Percentiles rank a stretch among this genome's conserved stretches.
These are phyloP conservation scores for Aureobasidium sp. DNA, from an alignment of 2,329 filamentous ascomycete genomes.

Conservation along the genomic window DNA sequence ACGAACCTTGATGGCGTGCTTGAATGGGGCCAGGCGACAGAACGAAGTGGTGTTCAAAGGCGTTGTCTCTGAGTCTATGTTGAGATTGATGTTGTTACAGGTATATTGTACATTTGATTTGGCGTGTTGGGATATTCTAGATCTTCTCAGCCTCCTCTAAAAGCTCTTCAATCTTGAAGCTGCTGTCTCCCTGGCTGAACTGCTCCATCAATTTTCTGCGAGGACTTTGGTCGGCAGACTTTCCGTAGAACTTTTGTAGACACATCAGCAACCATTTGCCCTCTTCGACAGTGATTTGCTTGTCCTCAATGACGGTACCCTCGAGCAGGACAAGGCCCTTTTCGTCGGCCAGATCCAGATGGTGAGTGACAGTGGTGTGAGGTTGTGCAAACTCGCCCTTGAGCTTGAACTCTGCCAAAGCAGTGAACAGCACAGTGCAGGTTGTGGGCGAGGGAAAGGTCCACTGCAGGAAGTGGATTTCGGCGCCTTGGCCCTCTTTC, in stretches of 20 bases:
- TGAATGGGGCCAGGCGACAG: background rate
- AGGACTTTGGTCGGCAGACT: slow-evolving; percentile 50
- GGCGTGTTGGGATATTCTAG: background rate
- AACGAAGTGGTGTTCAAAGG: no score
- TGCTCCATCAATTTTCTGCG: slow-evolving; percentile 68
- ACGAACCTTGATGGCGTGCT: slow-evolving; percentile 6
- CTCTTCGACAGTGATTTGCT: slow-evolving; percentile 70
- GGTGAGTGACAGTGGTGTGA: slow-evolving; percentile 90
- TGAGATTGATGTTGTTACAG: background rate
- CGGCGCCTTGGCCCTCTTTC: slow-evolving; percentile 60
- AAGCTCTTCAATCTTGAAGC: slow-evolving; percentile 77
- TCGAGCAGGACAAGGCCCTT: slow-evolving; percentile 82
- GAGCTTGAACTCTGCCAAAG: slow-evolving; percentile 86
- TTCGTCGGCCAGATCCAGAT: slow-evolving; percentile 67
- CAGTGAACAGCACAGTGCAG: slow-evolving; percentile 73
- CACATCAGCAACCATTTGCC: slow-evolving; percentile 89
- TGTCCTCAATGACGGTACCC: slow-evolving; percentile 67
- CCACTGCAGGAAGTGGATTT: slow-evolving; percentile 97
- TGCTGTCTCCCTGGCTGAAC: slow-evolving; percentile 71
- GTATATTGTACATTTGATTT: slow-evolving; percentile 3
- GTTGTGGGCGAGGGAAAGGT: slow-evolving; percentile 66
- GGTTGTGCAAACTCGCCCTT: slow-evolving; percentile 83
- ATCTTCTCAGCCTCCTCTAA: slow-evolving; percentile 85
- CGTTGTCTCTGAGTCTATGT: no score
- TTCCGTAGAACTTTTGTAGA: slow-evolving; percentile 83